Evolutionary conservation across 768 basidiomycete genomes (phyloP).

Genomic region (Suillus paluster): DNA sequence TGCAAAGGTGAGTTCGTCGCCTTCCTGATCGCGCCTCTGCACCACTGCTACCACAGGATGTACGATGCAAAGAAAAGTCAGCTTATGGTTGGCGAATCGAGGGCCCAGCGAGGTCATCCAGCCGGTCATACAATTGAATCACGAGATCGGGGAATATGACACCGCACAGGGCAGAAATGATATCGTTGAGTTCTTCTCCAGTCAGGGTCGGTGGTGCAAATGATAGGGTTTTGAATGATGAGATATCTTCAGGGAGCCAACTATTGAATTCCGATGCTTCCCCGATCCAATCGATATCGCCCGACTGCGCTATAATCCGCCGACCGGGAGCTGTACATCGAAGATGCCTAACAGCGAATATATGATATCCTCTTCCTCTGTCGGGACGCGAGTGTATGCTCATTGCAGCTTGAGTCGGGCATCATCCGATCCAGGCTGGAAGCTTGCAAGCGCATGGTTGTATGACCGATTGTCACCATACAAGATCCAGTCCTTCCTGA

Average conservation of each 20-base stretch:
- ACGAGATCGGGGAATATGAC: no score
- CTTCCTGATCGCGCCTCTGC: neutral
- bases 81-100: no score
- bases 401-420: constrained; percentile 6
- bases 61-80: no score
- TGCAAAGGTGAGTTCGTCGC: neutral
- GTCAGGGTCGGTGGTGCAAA: neutral
- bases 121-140: no score
- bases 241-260: neutral
- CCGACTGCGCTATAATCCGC: neutral
- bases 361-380: constrained; percentile 10
- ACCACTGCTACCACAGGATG: no score
- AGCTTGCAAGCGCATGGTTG: constrained; percentile 8
- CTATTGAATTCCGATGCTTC: neutral
- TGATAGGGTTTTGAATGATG: neutral
- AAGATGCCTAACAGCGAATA: constrained; percentile 15
- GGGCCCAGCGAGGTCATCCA: no score
- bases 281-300: neutral
- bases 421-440: constrained; percentile 10
- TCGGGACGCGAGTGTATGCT: constrained; percentile 7
- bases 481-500: constrained; percentile 6
- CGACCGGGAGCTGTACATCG: neutral
- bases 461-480: constrained; percentile 5
- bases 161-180: neutral
- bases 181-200: neutral